Evolutionary conservation across 768 basidiomycete genomes (phyloP), one percentile per base, ranked within the genome.

Genomic region (Leucosporidium yakuticum): DNA sequence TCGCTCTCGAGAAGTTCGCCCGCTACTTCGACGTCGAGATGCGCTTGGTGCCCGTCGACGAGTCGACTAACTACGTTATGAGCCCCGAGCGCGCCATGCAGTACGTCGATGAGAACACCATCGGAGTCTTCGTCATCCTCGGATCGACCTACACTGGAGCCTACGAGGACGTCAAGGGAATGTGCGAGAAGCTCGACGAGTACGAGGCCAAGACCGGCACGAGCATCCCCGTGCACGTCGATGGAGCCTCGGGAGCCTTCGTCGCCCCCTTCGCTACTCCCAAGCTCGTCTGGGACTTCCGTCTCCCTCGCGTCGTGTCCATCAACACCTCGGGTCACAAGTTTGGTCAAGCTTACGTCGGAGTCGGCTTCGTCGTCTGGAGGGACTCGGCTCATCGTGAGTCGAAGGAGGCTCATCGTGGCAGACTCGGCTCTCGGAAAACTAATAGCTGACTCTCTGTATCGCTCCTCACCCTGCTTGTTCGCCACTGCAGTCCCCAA

Each of bases 121-220:
- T 88, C 67, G 87, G 87, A 44, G 79, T 88, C 62, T 88, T 85
- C 69, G 84, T 85, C 65, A 84, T 84, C 66, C 80, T 85, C 31
- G 83, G 79, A 44, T 79, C 79, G 19, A 84, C 82, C 31, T 83
- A 82, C 71, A 85, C 84, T 9, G 84, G 83, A n/a, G 81, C 81
- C 72, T 85, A 82, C 74, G 93, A 95, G 74, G 86, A 88, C 19
- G 92, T 96, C 39, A 84, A 89, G 77, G 89, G 87, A 77, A 89
- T 96, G 86, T 81, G 88, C 1, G 85, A 87, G 51, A 82, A 89
- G 15, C 69, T 91, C 77, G 82, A 83, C 80, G 82, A 79, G 63
- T 80, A 85, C 68, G 80, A 86, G 70, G 76, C 59, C 25, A 74
- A 78, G 68, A 83, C 81, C 0, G 83, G 82, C n/a, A 79, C 76